Conservation (phyloP, 257 asterid species). For the Solanum chmielewskii region DNA sequence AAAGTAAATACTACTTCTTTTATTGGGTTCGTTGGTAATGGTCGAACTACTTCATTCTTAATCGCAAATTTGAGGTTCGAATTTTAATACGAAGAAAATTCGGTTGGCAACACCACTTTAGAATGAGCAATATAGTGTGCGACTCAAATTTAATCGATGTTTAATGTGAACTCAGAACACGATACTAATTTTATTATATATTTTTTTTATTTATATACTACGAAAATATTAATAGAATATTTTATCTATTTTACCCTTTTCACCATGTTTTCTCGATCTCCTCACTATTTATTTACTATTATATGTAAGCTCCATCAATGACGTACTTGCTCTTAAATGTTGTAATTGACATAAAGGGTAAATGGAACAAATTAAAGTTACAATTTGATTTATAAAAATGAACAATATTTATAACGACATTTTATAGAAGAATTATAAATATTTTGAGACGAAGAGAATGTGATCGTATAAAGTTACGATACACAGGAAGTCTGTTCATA, state of each 20-base stretch:
- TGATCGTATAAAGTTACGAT: background rate
- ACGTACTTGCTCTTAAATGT: background rate
- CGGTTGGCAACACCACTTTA: too few species aligned
- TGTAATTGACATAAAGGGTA: background rate
- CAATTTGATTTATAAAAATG: too few species aligned
- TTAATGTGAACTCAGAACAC: too few species aligned
- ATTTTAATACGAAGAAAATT: too few species aligned
- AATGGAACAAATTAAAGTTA: background rate
- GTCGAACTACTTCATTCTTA: rapidly evolving
- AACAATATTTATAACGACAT: too few species aligned
- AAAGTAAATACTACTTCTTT: background rate
- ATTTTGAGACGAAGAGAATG: background rate
- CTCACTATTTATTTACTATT: background rate
- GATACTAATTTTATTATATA: too few species aligned
- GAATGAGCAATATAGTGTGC: too few species aligned
- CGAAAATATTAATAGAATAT: background rate
- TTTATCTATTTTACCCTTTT: background rate
- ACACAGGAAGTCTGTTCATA: background rate
- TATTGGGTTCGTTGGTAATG: rapidly evolving
- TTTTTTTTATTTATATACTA: background rate
- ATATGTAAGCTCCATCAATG: background rate
- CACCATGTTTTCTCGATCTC: background rate
- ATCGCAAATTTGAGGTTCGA: rapidly evolving
- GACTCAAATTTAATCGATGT: too few species aligned
- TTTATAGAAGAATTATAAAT: too few species aligned